Percentiles rank a stretch among this genome's conserved stretches.
Conservation (phyloP, 805 yeast genomes). For the Cyberlindnera petersonii region DNA sequence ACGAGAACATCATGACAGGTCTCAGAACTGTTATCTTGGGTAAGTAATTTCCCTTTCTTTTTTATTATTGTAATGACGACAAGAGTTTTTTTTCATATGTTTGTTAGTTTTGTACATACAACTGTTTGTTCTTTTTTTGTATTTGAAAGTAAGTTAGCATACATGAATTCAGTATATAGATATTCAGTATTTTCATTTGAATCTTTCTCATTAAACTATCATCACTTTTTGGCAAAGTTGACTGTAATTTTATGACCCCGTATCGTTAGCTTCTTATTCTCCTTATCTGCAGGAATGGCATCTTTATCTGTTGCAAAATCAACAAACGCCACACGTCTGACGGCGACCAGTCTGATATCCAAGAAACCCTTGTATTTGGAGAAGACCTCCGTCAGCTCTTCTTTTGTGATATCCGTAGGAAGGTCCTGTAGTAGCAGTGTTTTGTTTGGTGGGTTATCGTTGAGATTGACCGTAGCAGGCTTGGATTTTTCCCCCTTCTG, state of each 20-base stretch:
- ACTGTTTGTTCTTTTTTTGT: too few species aligned
- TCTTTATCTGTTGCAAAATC: constrained; percentile 60
- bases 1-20: constrained; percentile 62
- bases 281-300: constrained; percentile 42
- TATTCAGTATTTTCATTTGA: too few species aligned
- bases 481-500: constrained; percentile 12
- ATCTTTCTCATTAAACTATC: too few species aligned
- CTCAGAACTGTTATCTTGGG: constrained; percentile 75
- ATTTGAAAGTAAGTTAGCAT: too few species aligned
- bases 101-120: not conserved
- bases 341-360: constrained; percentile 61
- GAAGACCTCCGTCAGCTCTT: constrained; percentile 44
- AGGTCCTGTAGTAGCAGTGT: constrained; percentile 64
- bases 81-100: not conserved
- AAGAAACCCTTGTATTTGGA: constrained; percentile 53
- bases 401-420: constrained; percentile 40
- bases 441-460: constrained; percentile 59
- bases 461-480: constrained; percentile 17
- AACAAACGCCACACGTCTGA: constrained; percentile 71
- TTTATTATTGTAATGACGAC: not conserved
- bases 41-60: constrained; percentile 34
- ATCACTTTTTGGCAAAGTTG: constrained; percentile 22
- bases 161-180: too few species aligned
- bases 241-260: constrained; percentile 10
- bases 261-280: constrained; percentile 19